Base-by-base conservation (phyloP, 208 protist species). In the Naegleria lovaniensis region DNA sequence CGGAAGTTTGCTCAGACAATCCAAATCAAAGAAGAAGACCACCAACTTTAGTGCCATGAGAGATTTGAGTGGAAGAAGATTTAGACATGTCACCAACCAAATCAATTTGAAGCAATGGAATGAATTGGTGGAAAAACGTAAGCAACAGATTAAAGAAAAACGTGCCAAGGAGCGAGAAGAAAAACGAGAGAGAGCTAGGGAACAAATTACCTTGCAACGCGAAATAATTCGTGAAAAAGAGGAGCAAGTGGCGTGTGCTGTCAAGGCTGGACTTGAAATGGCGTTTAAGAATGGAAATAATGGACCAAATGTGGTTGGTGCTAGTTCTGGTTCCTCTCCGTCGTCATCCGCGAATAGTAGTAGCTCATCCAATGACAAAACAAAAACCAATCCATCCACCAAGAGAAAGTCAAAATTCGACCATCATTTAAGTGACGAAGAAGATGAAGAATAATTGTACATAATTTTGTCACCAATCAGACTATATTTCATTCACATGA, bases 41-140 rank as follows among this genome's bases (percentile, higher is more conserved):
- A 79, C 67, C 1, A 79, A 79, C n/a, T 79, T 79, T 9, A 36
- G 29, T 79, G 67, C 67, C 29, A 79, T 79, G 67, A 29, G 67
- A 79, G 67, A 79, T 79, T 79, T 79, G 29, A 79, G 29, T 79
- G 67, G 67, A 11, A 79, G 25, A 79, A 79, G 67, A 79, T 79
- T 79, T 79, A 79, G 25, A 79, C 67, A 79, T 9, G 1, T 79
- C 19, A 36, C 29, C 9, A n/a, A 79, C 36, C 5, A 33, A 79
- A 36, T 36, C 0, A 36, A 29, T 36, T 79, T 79, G 29, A 79
- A 36, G 36, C 6, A 19, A 36, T 79, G 67, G 67, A 79, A 7
- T 36, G 67, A 79, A 79, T 36, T 29, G 9, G 6, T 36, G 0
- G 67, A 79, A 79, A 36, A 79, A 33, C 25, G 67, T 36, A 79